A percentile compares a stretch with the other conserved stretches of the same genome.
These are phyloP conservation scores for Uromyces viciae-fabae DNA, from an alignment of 1,284 basidiomycete genomes.

Conservation along the genomic window DNA sequence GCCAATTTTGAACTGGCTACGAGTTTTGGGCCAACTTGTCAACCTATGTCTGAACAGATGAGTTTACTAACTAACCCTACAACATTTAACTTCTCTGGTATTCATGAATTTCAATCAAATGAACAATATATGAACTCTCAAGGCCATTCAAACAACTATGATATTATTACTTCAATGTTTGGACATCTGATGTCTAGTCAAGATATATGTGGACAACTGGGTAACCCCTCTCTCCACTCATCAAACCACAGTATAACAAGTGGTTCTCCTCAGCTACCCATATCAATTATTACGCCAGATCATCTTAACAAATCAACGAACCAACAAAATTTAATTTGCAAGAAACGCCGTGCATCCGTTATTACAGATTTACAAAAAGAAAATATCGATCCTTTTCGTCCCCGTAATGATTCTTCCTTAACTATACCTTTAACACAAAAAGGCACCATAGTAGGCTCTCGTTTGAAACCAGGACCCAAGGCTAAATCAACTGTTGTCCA, in stretches of 20 bases:
- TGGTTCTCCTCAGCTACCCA: background rate
- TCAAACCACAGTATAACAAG: too few species aligned
- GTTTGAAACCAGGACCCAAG: slow-evolving; percentile 38
- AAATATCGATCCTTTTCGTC: background rate
- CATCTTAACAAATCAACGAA: background rate
- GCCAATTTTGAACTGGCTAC: background rate
- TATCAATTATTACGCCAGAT: background rate
- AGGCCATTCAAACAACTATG: too few species aligned
- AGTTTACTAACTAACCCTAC: too few species aligned
- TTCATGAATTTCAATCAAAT: too few species aligned
- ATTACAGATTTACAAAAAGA: background rate
- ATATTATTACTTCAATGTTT: background rate
- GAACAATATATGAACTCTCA: too few species aligned
- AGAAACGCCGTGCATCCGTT: background rate
- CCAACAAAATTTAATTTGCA: background rate
- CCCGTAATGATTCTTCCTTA: background rate
- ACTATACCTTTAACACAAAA: too few species aligned
- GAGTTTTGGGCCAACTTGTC: too few species aligned
- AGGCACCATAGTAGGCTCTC: background rate
- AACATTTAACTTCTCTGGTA: too few species aligned
- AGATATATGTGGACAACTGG: background rate
- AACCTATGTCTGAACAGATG: too few species aligned
- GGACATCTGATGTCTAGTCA: background rate
- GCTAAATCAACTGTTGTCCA: slow-evolving; percentile 21
- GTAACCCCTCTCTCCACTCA: background rate